Percentiles rank a stretch among this genome's conserved stretches.
Evolutionary conservation across 2,329 filamentous ascomycete species (phyloP).

Genomic region (Esteya vermicola): DNA sequence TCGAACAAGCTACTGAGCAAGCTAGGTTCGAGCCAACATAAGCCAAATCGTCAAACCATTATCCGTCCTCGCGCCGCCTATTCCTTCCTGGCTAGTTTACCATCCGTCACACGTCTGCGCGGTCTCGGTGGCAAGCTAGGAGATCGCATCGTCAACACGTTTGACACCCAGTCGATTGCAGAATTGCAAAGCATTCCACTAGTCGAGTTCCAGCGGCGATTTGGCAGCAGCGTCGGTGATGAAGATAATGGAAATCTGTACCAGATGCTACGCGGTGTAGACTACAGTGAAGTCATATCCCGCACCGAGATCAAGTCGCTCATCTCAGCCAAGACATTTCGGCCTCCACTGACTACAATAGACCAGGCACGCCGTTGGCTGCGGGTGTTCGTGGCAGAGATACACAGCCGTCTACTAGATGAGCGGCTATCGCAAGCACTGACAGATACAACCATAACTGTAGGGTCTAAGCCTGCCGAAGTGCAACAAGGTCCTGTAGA

Average conservation of each 20-base stretch:
- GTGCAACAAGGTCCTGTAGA: constrained; percentile 48
- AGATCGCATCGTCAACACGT: constrained; percentile 67
- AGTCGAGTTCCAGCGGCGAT: constrained; percentile 60
- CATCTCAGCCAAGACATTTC: constrained; percentile 91
- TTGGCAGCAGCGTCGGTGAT: constrained; percentile 43
- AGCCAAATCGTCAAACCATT: constrained; percentile 90
- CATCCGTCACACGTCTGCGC: constrained; percentile 89
- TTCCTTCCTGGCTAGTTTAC: constrained; percentile 69
- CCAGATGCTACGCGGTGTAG: constrained; percentile 70
- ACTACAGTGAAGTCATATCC: constrained; percentile 76
- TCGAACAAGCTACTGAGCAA: constrained; percentile 91
- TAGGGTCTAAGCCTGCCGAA: background rate
- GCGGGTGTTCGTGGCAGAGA: constrained; percentile 81
- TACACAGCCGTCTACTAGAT: constrained; percentile 77
- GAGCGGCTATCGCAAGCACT: constrained; percentile 40
- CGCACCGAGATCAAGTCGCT: constrained; percentile 93
- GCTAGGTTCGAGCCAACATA: constrained; percentile 79
- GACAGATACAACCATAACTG: constrained; percentile 4
- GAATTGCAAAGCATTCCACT: constrained; percentile 61
- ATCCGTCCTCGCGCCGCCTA: constrained; percentile 71
- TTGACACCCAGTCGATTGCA: constrained; percentile 65
- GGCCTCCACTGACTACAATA: constrained; percentile 62
- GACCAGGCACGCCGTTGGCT: constrained; percentile 79
- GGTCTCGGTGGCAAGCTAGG: constrained; percentile 93
- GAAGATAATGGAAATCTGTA: constrained; percentile 70